Evolutionary conservation across 106 monocot species (phyloP), one percentile per base, ranked within the genome.

Genomic region (Alisma plantagoaquatica): DNA sequence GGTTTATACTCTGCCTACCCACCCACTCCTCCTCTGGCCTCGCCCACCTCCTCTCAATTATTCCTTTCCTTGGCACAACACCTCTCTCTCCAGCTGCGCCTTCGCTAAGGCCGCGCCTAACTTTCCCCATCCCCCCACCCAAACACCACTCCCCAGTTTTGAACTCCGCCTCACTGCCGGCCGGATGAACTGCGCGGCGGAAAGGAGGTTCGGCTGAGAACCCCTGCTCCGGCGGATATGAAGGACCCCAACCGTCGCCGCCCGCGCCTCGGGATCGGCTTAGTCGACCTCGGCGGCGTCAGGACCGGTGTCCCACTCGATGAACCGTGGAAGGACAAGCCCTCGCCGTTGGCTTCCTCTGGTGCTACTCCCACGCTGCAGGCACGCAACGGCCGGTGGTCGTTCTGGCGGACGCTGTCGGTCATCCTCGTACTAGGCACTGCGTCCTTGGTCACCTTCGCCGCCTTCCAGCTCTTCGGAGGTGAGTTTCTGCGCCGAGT

Each of bases 241-340:
- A 60, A 60, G 29, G 60, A 60, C 32, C 60, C 60, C 46, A 60
- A 60, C 47, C 25, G 60, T 22, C 23, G 60, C 41, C 46, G 60
- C 1, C 46, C 46, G 42, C 46, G 41, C 12, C 2, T 16, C 8
- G 43, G 38, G 16, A 44, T 20, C n/a, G n/a, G n/a, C n/a, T n/a
- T n/a, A n/a, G n/a, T n/a, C n/a, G n/a, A n/a, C 60, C 27, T 31
- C 31, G 31, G 23, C 29, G 29, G 21, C 2, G 27, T 27, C 11
- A 43, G 12, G 19, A 20, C 21, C 16, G 15, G n/a, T 43, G 41
- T 10, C 42, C 31, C 12, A 4, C 10, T 20, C 54, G 16, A 14
- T 3, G 23, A 12, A 9, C n/a, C 28, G 19, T 23, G 15, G 20
- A 59, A 59, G 29, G 6, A 45, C 46, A 4, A 27, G 7, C 3